Percentiles rank a stretch among this genome's conserved stretches.
Evolutionary conservation across 768 basidiomycete species (phyloP).

Genomic region (Daedaleopsis nitida): DNA sequence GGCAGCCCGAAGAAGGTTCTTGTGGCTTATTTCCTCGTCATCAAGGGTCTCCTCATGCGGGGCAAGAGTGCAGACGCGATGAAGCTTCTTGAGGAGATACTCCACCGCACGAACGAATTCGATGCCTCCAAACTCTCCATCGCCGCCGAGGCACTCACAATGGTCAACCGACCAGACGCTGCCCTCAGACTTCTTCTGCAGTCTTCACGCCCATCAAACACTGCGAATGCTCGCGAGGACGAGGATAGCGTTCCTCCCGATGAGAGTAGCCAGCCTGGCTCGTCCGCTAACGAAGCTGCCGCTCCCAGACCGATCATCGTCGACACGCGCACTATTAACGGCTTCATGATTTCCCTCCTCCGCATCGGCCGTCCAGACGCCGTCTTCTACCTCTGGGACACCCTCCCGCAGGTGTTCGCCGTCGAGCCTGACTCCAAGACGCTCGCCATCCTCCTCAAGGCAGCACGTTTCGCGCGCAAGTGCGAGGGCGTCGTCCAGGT

Average conservation of each 20-base stretch:
- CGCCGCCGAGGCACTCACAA: constrained; percentile 53
- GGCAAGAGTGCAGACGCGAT: constrained; percentile 42
- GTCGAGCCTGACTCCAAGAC: constrained; percentile 56
- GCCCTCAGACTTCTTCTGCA: constrained; percentile 56
- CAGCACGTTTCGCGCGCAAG: constrained; percentile 54
- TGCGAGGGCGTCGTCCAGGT: constrained; percentile 55
- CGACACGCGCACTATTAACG: constrained; percentile 24
- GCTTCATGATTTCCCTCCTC: constrained; percentile 51
- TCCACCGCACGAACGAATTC: constrained; percentile 34
- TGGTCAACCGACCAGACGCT: constrained; percentile 42
- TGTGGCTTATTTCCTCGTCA: constrained; percentile 54
- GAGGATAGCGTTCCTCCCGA: background rate
- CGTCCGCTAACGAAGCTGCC: too few relatives aligned
- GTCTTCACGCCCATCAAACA: constrained; percentile 21
- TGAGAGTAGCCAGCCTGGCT: too few relatives aligned
- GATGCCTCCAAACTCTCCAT: constrained; percentile 48
- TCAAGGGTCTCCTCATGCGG: constrained; percentile 54
- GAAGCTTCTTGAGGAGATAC: constrained; percentile 25
- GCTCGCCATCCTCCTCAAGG: constrained; percentile 61
- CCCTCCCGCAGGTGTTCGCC: constrained; percentile 59
- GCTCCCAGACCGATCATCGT: constrained; percentile 35
- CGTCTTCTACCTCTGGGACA: constrained; percentile 70
- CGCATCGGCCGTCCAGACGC: constrained; percentile 59
- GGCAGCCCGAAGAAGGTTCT: constrained; percentile 41
- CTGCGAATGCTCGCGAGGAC: background rate